phyloP scores from a whole-genome alignment of 306 rosid genomes.

The Echinosophora koreensis region DNA sequence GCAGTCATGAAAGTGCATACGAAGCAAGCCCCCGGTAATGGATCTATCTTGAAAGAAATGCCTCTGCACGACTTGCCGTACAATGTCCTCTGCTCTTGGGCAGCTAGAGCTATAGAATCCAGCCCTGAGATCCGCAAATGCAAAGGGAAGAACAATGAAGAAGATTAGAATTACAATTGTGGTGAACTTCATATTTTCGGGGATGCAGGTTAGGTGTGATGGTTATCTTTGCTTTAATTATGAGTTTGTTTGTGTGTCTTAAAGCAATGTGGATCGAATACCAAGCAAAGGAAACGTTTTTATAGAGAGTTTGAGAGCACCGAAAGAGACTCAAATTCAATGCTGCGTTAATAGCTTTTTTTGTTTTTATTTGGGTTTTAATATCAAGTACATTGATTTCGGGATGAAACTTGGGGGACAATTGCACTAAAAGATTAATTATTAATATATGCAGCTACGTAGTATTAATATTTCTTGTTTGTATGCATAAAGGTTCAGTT shows the following conservation, averaged over 20 bases:
- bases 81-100: slow-evolving; percentile 57
- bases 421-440: slow-evolving; percentile 1
- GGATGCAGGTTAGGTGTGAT: not conserved
- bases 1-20: slow-evolving; percentile 75
- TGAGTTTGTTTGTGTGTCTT: not conserved
- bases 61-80: slow-evolving; percentile 50
- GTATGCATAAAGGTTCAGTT: too few relatives aligned
- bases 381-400: not conserved
- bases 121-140: slow-evolving; percentile 49
- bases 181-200: slow-evolving; percentile 30
- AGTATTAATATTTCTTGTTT: too few relatives aligned
- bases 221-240: not conserved
- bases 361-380: not conserved
- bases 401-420: slow-evolving; percentile 2
- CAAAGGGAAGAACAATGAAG: slow-evolving; percentile 41
- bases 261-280: not conserved
- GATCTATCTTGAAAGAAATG: slow-evolving; percentile 44
- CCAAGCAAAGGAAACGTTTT: not conserved
- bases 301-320: slow-evolving; percentile 26
- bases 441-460: not conserved
- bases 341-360: not conserved
- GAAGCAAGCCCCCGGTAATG: slow-evolving; percentile 58
- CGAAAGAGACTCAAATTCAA: slow-evolving; percentile 2
- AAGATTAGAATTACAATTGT: not conserved
- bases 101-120: slow-evolving; percentile 59